These are phyloP conservation scores for Phyllosticta capitalensis DNA, from an alignment of 2,329 filamentous ascomycete species.

Conservation along the genomic window DNA sequence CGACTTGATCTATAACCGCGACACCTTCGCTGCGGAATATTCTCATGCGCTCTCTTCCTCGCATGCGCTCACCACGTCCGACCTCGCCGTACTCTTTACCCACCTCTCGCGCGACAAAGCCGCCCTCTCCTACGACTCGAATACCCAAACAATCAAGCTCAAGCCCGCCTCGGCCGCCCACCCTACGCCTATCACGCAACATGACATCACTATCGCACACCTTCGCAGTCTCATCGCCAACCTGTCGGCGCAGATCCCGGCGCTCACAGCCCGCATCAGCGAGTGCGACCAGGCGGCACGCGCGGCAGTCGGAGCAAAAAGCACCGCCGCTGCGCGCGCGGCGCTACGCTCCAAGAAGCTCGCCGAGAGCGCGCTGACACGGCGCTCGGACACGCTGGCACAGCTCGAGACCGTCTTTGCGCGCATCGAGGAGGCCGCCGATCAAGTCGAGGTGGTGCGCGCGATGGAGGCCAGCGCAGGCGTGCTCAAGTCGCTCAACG, in stretches of 20 bases:
- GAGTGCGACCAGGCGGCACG: constrained; percentile 50
- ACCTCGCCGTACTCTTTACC: constrained; percentile 63
- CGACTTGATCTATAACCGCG: constrained; percentile 26
- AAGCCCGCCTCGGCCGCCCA: constrained; percentile 38
- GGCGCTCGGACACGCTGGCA: constrained; percentile 61
- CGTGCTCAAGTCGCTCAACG: constrained; percentile 64
- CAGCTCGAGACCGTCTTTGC: constrained; percentile 76
- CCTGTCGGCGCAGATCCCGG: constrained; percentile 57
- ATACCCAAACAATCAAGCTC: constrained; percentile 69
- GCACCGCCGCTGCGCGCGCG: constrained; percentile 64
- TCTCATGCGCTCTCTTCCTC: constrained; percentile 19
- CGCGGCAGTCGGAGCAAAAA: constrained; percentile 61
- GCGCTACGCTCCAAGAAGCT: constrained; percentile 76
- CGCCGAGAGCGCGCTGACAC: constrained; percentile 62
- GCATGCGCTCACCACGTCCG: constrained; percentile 37
- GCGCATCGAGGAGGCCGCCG: constrained; percentile 77
- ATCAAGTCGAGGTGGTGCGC: constrained; percentile 73
- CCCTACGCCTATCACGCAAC: constrained; percentile 52
- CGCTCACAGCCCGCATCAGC: constrained; percentile 47
- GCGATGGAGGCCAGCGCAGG: constrained; percentile 71
- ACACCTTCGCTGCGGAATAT: constrained; percentile 27
- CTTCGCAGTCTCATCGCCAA: constrained; percentile 63
- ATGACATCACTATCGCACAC: constrained; percentile 74
- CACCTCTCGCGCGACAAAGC: constrained; percentile 49
- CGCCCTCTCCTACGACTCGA: constrained; percentile 67